phyloP scores from a whole-genome alignment of 345 rosid species.

The Eucalyptus regnans region DNA sequence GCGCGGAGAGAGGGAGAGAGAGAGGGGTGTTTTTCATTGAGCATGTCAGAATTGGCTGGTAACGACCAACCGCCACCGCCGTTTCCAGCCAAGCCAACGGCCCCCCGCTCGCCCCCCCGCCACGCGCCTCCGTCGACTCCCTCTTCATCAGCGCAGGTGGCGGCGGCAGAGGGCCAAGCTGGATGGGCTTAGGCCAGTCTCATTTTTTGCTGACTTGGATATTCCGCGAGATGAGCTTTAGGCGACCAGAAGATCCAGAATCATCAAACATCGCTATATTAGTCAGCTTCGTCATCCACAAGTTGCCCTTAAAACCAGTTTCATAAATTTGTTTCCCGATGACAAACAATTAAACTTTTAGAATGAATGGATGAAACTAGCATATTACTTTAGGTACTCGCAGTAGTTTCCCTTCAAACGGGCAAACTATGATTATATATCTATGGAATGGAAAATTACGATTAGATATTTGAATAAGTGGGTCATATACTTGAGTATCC shows the following conservation, averaged over 20 bases:
- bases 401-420: not conserved
- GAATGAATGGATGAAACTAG: not conserved
- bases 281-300: not conserved
- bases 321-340: not conserved
- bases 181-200: not conserved
- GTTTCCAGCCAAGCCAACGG: not conserved
- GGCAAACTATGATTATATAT: not conserved
- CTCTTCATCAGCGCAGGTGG: too few species aligned
- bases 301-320: not conserved
- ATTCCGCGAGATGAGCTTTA: not conserved
- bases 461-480: not conserved
- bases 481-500: not conserved
- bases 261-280: not conserved
- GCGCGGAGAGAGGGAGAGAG: not conserved
- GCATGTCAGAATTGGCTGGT: not conserved
- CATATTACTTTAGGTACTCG: not conserved
- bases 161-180: too few species aligned
- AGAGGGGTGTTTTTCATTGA: too few species aligned
- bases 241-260: not conserved
- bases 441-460: not conserved
- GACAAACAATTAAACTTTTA: not conserved
- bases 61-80: not conserved
- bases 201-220: not conserved
- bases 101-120: too few species aligned
- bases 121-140: too few species aligned